These are phyloP conservation scores for Podosphaera aphanis DNA, from an alignment of 2,329 filamentous ascomycete species.

Conservation along the genomic window DNA sequence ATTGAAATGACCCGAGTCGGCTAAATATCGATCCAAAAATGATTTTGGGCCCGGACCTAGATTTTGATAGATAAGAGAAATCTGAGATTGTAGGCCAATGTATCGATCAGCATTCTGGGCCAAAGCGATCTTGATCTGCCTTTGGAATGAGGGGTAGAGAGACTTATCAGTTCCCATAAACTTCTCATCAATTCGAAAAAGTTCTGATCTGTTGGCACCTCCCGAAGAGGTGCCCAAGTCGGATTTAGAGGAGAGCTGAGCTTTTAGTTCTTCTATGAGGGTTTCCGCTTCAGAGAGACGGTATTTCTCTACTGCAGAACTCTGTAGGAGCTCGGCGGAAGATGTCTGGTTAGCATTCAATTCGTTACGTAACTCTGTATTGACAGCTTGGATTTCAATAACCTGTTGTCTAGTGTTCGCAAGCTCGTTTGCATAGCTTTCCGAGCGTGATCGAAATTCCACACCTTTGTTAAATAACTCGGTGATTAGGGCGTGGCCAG, in stretches of 20 bases:
- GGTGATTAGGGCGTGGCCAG: not conserved
- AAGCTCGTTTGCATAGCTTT: not conserved
- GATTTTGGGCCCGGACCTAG: not conserved
- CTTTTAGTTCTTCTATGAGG: not conserved
- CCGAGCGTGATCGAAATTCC: not conserved
- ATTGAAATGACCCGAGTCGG: not conserved
- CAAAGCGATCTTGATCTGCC: not conserved
- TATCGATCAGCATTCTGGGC: not conserved
- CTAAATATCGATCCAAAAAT: not conserved
- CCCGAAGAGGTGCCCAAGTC: not conserved
- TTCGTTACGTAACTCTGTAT: not conserved
- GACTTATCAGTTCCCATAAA: not conserved
- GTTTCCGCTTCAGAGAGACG: not conserved
- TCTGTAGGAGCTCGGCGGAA: not conserved
- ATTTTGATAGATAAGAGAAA: not conserved
- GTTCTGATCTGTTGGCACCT: not conserved
- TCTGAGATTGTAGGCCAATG: not conserved
- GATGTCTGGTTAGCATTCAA: not conserved
- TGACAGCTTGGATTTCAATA: not conserved
- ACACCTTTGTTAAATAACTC: not conserved
- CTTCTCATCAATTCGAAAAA: not conserved
- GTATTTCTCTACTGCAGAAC: not conserved
- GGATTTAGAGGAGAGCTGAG: not conserved
- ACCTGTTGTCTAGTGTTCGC: not conserved
- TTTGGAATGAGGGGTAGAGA: not conserved